Conservation (phyloP, 2,329 filamentous ascomycete genomes). For the Diaporthe sp. region DNA sequence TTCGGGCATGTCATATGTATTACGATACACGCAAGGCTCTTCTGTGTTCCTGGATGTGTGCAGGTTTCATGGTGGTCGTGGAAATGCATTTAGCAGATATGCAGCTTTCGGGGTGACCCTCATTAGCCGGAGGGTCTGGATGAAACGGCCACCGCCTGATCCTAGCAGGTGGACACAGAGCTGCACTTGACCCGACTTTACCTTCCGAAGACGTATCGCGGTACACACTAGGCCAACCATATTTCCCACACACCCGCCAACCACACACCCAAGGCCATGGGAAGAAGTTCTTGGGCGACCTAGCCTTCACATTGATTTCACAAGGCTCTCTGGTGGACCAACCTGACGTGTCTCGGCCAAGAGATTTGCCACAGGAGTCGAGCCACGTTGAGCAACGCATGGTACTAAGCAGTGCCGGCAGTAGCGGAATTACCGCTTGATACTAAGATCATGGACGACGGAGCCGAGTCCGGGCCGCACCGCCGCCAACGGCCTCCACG, state of each 20-base stretch:
- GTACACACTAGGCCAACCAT: neutral
- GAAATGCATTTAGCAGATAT: neutral
- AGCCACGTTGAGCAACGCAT: neutral
- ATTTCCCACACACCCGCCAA: no score
- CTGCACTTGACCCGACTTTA: neutral
- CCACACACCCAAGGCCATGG: neutral
- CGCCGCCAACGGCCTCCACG: neutral
- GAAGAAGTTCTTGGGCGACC: neutral
- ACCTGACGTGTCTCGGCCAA: no score
- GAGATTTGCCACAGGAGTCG: neutral
- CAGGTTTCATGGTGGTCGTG: neutral
- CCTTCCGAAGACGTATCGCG: neutral
- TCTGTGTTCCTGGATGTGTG: neutral
- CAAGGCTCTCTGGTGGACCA: neutral
- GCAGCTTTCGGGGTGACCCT: neutral
- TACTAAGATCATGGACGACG: neutral
- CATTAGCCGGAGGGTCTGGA: constrained; percentile 12
- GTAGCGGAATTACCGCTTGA: neutral
- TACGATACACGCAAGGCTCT: neutral
- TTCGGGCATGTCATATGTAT: no score
- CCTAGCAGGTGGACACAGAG: neutral
- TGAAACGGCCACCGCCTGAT: constrained; percentile 1
- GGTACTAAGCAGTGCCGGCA: neutral
- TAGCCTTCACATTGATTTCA: neutral
- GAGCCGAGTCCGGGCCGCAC: neutral